phyloP scores from a whole-genome alignment of 495 filamentous ascomycete species.

The Oidiodendron maius region DNA sequence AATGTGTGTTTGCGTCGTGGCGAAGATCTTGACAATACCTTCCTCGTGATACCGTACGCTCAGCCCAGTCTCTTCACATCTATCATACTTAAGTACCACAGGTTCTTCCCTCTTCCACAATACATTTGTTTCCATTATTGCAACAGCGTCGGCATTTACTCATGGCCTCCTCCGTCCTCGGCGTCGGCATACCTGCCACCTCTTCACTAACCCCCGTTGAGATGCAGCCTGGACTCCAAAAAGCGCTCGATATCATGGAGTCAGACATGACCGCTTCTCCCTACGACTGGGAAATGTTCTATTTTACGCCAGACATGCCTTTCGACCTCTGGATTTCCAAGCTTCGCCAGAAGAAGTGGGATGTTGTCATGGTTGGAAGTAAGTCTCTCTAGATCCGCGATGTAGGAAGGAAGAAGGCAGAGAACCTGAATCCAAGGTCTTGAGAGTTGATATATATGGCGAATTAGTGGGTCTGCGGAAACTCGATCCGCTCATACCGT shows the following conservation, averaged over 20 bases:
- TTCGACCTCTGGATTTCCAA: slow-evolving; percentile 7
- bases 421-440: too few species aligned
- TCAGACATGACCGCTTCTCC: slow-evolving; percentile 11
- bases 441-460: background rate
- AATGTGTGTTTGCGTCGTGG: too few species aligned
- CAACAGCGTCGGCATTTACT: background rate
- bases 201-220: background rate
- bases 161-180: slow-evolving; percentile 1
- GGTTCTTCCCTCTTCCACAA: too few species aligned
- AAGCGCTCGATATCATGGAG: slow-evolving; percentile 10
- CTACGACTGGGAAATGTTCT: slow-evolving; percentile 14
- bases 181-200: background rate
- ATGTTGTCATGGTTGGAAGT: slow-evolving; percentile 15
- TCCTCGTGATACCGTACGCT: too few species aligned
- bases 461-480: slow-evolving; percentile 11
- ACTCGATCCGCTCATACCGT: slow-evolving; percentile 3
- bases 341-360: slow-evolving; percentile 15
- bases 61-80: too few species aligned
- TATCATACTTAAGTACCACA: too few species aligned
- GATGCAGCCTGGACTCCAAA: slow-evolving; percentile 3
- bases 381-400: slow-evolving; percentile 1
- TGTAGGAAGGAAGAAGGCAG: background rate
- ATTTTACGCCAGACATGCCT: slow-evolving; percentile 11
- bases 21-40: too few species aligned
- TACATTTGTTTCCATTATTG: too few species aligned